phyloP scores from a whole-genome alignment of 495 filamentous ascomycete species.

The Hypoxylon cercidicola region DNA sequence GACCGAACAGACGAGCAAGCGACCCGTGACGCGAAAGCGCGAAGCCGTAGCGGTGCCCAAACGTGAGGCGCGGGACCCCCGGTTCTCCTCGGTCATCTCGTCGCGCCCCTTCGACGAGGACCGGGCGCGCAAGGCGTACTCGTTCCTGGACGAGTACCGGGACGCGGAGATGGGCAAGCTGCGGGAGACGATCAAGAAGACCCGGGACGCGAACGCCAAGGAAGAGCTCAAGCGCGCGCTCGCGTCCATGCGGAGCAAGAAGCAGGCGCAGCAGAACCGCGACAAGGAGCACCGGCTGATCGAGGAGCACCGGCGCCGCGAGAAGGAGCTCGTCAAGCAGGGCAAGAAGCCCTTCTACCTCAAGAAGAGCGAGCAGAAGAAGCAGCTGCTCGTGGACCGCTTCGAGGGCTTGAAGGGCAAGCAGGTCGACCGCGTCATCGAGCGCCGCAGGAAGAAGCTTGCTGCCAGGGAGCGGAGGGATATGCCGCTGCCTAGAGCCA shows the following conservation, averaged over 20 bases:
- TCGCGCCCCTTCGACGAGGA: slow-evolving; percentile 54
- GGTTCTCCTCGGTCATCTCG: slow-evolving; percentile 74
- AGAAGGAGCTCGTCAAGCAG: slow-evolving; percentile 82
- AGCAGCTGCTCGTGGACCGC: slow-evolving; percentile 78
- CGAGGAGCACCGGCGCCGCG: slow-evolving; percentile 77
- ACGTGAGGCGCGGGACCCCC: slow-evolving; percentile 78
- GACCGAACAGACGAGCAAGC: slow-evolving; percentile 79
- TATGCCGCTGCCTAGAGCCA: slow-evolving; percentile 73
- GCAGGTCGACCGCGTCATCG: slow-evolving; percentile 81
- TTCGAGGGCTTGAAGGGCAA: slow-evolving; percentile 82
- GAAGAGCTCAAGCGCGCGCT: slow-evolving; percentile 75
- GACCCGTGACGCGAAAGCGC: slow-evolving; percentile 80
- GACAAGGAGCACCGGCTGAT: slow-evolving; percentile 73
- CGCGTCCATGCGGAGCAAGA: slow-evolving; percentile 72
- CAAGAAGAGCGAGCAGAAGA: slow-evolving; percentile 91
- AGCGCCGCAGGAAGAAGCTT: slow-evolving; percentile 85
- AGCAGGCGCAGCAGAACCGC: slow-evolving; percentile 73
- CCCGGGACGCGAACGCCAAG: slow-evolving; percentile 67
- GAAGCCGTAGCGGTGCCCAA: slow-evolving; percentile 69
- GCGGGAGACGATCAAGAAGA: slow-evolving; percentile 69
- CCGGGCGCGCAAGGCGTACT: slow-evolving; percentile 73
- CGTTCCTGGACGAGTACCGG: slow-evolving; percentile 87
- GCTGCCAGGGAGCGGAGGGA: slow-evolving; percentile 81
- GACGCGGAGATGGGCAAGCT: slow-evolving; percentile 80
- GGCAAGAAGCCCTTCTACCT: slow-evolving; percentile 95